Evolutionary conservation across 129 eudicot species (phyloP).

Genomic region (Helianthus tuberosus): DNA sequence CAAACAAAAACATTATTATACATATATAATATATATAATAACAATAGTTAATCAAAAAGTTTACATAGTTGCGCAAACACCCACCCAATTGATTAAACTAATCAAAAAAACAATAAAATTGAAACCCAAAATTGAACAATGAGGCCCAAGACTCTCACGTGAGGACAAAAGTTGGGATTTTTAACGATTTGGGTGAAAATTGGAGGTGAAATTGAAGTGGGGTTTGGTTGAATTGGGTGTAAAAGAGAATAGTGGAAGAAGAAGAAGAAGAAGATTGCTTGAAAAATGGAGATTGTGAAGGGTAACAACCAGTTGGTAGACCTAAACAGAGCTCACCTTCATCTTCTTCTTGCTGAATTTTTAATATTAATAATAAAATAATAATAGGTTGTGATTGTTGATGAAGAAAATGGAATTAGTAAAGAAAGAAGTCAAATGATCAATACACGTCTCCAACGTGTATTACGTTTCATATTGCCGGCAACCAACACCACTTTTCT

Average conservation of each 20-base stretch:
- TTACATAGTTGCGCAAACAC: constrained; percentile 29
- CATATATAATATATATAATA: background rate
- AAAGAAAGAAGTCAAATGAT: constrained; percentile 50
- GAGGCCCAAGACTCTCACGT: constrained; percentile 50
- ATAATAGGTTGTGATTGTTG: background rate
- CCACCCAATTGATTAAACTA: constrained; percentile 26
- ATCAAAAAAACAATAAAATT: constrained; percentile 15
- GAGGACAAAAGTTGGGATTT: constrained; percentile 31
- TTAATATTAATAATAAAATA: background rate
- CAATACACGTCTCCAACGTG: constrained; percentile 54
- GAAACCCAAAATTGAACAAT: constrained; percentile 14
- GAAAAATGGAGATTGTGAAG: constrained; percentile 56
- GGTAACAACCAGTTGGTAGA: constrained; percentile 97
- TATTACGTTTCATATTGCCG: constrained; percentile 39
- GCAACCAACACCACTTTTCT: constrained; percentile 26
- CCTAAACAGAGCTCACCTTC: constrained; percentile 50
- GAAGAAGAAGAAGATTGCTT: constrained; percentile 45
- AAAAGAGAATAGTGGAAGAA: background rate
- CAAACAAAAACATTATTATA: constrained; percentile 44
- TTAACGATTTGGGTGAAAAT: constrained; percentile 3
- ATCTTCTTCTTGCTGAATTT: constrained; percentile 8
- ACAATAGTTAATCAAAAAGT: constrained; percentile 20
- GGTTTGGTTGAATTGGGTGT: constrained; percentile 28
- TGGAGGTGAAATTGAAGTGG: constrained; percentile 31
- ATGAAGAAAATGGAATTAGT: constrained; percentile 21